Percentiles rank a stretch among this genome's conserved stretches.
Evolutionary conservation across 192 early-diverging fungal species (phyloP).

Genomic region (Powellomyces hirtus): DNA sequence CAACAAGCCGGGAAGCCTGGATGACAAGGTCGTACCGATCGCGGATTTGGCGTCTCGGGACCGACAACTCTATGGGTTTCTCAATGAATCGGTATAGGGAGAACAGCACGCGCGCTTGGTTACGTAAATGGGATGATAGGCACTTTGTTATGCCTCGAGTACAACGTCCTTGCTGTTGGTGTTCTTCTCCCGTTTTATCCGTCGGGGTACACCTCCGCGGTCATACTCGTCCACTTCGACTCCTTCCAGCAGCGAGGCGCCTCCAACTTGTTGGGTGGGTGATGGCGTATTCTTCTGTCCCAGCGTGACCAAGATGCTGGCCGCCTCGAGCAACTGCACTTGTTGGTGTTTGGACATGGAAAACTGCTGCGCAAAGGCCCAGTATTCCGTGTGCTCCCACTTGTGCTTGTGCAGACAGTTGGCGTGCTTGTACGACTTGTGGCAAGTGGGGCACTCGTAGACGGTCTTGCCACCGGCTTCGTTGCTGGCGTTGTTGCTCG

Average conservation of each 20-base stretch:
- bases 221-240: conserved; percentile 17
- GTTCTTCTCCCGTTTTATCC: background rate
- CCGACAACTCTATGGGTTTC: too few relatives aligned
- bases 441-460: conserved; percentile 55
- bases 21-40: too few relatives aligned
- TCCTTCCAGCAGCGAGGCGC: background rate
- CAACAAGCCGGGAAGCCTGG: too few relatives aligned
- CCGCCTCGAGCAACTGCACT: conserved; percentile 66
- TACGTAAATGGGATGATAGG: too few relatives aligned
- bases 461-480: conserved; percentile 1
- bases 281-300: background rate
- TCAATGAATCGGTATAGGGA: too few relatives aligned
- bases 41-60: too few relatives aligned
- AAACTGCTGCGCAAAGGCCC: conserved; percentile 60
- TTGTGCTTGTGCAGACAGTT: conserved; percentile 65
- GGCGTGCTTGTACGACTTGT: conserved; percentile 64
- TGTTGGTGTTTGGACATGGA: conserved; percentile 67
- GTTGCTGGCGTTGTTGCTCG: background rate
- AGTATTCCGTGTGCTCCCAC: conserved; percentile 68
- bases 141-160: too few relatives aligned
- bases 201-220: background rate
- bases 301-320: conserved; percentile 59
- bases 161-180: too few relatives aligned
- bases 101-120: too few relatives aligned
- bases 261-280: conserved; percentile 7